Evolutionary conservation across 2,329 filamentous ascomycete genomes (phyloP), one percentile per base, ranked within the genome.

Genomic region (Beauveria rudraprayagi): DNA sequence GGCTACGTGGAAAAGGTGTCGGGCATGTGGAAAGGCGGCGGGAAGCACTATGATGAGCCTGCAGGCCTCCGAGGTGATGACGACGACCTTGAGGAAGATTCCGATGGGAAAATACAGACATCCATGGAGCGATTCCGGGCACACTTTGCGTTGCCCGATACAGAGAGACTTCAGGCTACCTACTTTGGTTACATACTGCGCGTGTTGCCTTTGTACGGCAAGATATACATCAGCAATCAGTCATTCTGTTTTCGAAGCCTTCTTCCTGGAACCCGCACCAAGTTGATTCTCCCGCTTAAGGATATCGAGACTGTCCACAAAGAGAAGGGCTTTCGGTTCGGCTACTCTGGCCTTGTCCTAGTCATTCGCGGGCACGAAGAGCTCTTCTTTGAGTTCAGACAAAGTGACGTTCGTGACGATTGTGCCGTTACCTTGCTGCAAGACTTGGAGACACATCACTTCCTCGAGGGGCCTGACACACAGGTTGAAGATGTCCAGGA

Each of bases 1-100:
- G 92, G 91, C 1, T 97, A 97, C 70, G 88, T 96, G 37, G 92
- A 95, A 70, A 97, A 97, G 73, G 92, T 97, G 0, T 96, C 93
- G 0, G 93, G 92, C 43, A 97, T 97, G 90, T 94, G 94, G 86
- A 90, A 92, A 66, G 94, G 94, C 40, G 91, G 91, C 14, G 87
- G 88, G 67, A 92, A 88, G 68, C 93, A 97, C 73, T 99, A 97
- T 68, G 86, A 88, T 55, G 89, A 84, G 48, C 79, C 80, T 2
- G 72, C 76, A 50, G 80, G 76, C 24, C 74, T 82, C 47, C 77
- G 75, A 34, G 77, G 78, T 2, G 82, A 85, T 50, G 82, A 85
- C 17, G 80, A 83, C n/a, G 77, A 80, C 30, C 74, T 78, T 5
- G 79, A 81, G 28, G 80, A 81, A 48, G 79, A 81, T n/a, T 78